Evolutionary conservation across 176 grass and related monocot species (phyloP), one percentile per base, ranked within the genome.

Genomic region (Bothriochloa decipiens): DNA sequence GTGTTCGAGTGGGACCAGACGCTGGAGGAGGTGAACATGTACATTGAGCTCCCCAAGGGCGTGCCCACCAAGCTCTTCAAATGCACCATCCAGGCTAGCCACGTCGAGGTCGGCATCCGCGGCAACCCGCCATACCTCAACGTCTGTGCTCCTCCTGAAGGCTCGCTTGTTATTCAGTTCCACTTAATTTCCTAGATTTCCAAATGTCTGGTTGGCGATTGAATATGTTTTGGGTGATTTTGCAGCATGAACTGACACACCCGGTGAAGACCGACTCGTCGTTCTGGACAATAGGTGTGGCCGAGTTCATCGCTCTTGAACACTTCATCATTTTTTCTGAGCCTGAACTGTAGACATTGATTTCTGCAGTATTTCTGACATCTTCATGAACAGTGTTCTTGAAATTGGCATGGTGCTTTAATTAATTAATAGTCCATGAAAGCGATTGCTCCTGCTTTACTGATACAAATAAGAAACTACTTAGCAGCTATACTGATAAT

Each of bases 1-100:
- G 96, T 98, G 14, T 98, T 98, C 82, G 96, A 98, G 72, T 98
- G 93, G 96, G 96, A 98, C 52, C 93, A 98, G 89, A 94, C 96
- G 65, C 83, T 98, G 28, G 96, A 98, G 69, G 96, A 98, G 86
- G 87, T 94, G 68, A 86, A 99, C 89, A 85, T 99, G 79, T 99
- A 96, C 86, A 89, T 99, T 57, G 93, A 99, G 69, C 96, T 96
- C 74, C 93, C 96, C 41, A 83, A 87, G 61, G 86, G 84, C 60
- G 93, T 94, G 43, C 89, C 96, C 15, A 86, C 83, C 49, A 99
- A 99, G 52, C 87, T 96, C 65, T 96, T 99, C 79, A 61, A 72
- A 64, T 96, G 89, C 83, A 85, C 89, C 81, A 91, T 99, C 81
- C 83, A 96, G 83, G 91, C 88, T 0, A 62, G 88, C 63, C 96